A percentile compares a stretch with the other conserved stretches of the same genome.
phyloP scores from a whole-genome alignment of 768 basidiomycete species.

The Termitomyces sp. region DNA sequence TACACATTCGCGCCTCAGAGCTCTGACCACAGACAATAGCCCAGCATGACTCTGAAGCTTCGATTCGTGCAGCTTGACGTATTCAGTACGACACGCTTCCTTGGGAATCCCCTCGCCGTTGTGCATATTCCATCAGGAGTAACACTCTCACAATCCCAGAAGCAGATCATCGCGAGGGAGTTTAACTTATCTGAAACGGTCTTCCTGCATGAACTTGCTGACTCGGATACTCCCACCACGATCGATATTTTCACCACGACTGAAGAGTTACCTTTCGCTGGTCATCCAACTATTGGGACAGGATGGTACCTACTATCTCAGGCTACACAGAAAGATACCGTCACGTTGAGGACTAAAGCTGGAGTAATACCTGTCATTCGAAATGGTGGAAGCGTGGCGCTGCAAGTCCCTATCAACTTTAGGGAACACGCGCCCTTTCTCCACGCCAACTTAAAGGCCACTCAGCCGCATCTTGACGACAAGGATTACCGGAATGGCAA shows the following conservation, averaged over 20 bases:
- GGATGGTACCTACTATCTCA: constrained; percentile 35
- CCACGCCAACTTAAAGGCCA: constrained; percentile 20
- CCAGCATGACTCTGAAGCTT: constrained; percentile 13
- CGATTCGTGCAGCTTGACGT: constrained; percentile 33
- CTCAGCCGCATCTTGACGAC: constrained; percentile 22
- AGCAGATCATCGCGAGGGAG: constrained; percentile 39
- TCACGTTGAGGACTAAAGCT: constrained; percentile 34
- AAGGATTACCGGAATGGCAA: constrained; percentile 32
- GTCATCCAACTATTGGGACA: constrained; percentile 39
- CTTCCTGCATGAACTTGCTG: constrained; percentile 30
- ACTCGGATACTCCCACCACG: constrained; percentile 15
- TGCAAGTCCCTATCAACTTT: constrained; percentile 37
- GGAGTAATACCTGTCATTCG: constrained; percentile 33
- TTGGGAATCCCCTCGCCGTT: constrained; percentile 41
- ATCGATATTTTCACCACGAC: constrained; percentile 38
- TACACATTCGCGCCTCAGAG: neutral
- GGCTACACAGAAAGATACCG: constrained; percentile 10
- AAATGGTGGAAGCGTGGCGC: constrained; percentile 21
- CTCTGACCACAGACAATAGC: neutral
- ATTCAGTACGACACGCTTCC: constrained; percentile 33
- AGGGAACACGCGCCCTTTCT: constrained; percentile 28
- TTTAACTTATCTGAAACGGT: constrained; percentile 48
- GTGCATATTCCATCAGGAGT: constrained; percentile 27
- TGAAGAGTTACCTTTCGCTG: constrained; percentile 39
- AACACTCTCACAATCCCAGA: constrained; percentile 28